phyloP scores from a whole-genome alignment of 2,329 filamentous ascomycete genomes.

The Passalora sequoiae region DNA sequence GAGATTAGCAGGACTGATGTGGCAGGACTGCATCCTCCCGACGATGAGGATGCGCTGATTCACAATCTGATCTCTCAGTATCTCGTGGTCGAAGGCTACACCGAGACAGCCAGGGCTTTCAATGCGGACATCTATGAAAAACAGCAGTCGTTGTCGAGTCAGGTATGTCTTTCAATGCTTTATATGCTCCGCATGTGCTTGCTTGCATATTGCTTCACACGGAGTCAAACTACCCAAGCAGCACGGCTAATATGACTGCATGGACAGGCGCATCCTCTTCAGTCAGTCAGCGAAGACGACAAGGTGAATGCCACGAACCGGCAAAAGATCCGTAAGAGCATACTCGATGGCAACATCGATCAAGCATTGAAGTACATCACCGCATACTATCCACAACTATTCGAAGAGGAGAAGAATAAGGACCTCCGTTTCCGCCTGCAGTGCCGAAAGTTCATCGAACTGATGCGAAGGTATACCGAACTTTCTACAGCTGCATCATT shows the following conservation, averaged over 20 bases:
- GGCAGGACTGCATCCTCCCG: slow-evolving; percentile 55
- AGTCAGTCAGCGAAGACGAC: slow-evolving; percentile 42
- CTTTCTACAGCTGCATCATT: slow-evolving; percentile 44
- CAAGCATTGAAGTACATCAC: slow-evolving; percentile 77
- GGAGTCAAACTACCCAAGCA: too few relatives aligned
- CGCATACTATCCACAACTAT: slow-evolving; percentile 71
- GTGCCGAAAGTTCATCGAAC: slow-evolving; percentile 91
- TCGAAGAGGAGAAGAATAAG: slow-evolving; percentile 62
- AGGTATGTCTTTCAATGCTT: too few relatives aligned
- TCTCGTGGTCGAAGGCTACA: slow-evolving; percentile 88
- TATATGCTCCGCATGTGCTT: too few relatives aligned
- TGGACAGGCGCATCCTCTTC: slow-evolving; percentile 35
- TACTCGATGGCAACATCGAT: slow-evolving; percentile 90
- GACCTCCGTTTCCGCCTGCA: slow-evolving; percentile 82
- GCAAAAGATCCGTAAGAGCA: slow-evolving; percentile 75
- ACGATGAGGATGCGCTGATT: slow-evolving; percentile 71
- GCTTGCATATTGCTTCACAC: too few relatives aligned
- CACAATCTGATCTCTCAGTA: slow-evolving; percentile 84
- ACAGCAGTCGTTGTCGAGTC: slow-evolving; percentile 55
- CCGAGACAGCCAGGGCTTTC: slow-evolving; percentile 87
- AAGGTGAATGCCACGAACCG: slow-evolving; percentile 73
- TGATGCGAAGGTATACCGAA: slow-evolving; percentile 73
- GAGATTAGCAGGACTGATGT: slow-evolving; percentile 59
- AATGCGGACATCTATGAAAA: slow-evolving; percentile 65
- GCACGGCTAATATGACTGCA: too few relatives aligned